These are phyloP conservation scores for Crepidotus variabilis DNA, from an alignment of 768 basidiomycete genomes.

Conservation along the genomic window DNA sequence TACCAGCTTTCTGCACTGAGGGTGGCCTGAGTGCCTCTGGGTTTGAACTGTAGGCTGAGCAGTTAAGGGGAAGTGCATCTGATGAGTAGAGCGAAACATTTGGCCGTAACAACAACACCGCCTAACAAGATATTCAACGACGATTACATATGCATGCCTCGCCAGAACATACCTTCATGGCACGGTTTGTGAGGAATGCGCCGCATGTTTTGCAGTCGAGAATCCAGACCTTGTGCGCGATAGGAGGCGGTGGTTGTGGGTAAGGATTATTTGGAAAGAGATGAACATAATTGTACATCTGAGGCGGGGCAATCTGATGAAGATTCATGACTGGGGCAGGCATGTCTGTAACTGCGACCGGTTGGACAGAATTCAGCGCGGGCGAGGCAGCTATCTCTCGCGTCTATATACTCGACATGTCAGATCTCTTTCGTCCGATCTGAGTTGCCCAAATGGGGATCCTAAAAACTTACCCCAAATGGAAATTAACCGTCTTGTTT, in stretches of 20 bases:
- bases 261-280: slow-evolving; percentile 39
- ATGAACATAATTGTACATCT: slow-evolving; percentile 22
- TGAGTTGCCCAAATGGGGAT: slow-evolving; percentile 3
- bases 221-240: slow-evolving; percentile 76
- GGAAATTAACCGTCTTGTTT: neutral
- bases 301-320: slow-evolving; percentile 25
- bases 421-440: neutral
- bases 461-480: neutral
- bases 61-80: slow-evolving; percentile 75
- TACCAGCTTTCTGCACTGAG: slow-evolving; percentile 20
- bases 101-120: slow-evolving; percentile 78
- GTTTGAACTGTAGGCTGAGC: slow-evolving; percentile 58
- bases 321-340: slow-evolving; percentile 3
- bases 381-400: slow-evolving; percentile 24
- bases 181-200: slow-evolving; percentile 76
- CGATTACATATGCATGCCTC: neutral
- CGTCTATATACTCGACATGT: slow-evolving; percentile 2
- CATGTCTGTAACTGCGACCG: slow-evolving; percentile 2
- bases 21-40: slow-evolving; percentile 37
- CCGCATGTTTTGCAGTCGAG: slow-evolving; percentile 73
- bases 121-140: slow-evolving; percentile 36
- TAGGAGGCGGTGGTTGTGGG: slow-evolving; percentile 34
- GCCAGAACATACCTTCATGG: slow-evolving; percentile 62
- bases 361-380: neutral
- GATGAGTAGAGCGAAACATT: slow-evolving; percentile 81